Evolutionary conservation across 495 filamentous ascomycete species (phyloP).

Genomic region (Stereocaulon alpinum): DNA sequence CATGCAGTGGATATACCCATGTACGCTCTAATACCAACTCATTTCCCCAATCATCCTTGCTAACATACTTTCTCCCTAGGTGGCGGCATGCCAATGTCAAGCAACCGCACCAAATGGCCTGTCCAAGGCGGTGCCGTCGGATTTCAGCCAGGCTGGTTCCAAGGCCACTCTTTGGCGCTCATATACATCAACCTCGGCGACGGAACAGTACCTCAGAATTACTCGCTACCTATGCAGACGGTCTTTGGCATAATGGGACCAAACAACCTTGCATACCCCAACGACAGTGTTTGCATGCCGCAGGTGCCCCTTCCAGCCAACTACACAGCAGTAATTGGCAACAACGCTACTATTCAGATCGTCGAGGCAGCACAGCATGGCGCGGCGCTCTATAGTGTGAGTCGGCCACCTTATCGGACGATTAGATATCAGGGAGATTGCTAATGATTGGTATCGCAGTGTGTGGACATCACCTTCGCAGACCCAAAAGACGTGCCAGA

Average conservation of each 20-base stretch:
- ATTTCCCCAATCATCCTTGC: background rate
- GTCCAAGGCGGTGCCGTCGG: constrained; percentile 74
- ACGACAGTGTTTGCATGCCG: constrained; percentile 79
- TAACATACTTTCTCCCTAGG: constrained; percentile 39
- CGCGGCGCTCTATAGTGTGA: constrained; percentile 81
- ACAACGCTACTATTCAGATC: constrained; percentile 90
- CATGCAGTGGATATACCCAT: constrained; percentile 98
- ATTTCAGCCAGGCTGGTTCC: constrained; percentile 92
- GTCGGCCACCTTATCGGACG: constrained; percentile 25
- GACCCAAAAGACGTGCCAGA: constrained; percentile 59
- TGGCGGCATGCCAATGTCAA: constrained; percentile 68
- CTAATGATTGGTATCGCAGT: constrained; percentile 34
- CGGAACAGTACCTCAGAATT: constrained; percentile 74
- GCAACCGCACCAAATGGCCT: constrained; percentile 88
- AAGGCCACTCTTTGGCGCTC: constrained; percentile 72
- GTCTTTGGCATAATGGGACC: constrained; percentile 85
- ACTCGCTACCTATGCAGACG: constrained; percentile 73
- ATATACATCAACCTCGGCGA: constrained; percentile 93
- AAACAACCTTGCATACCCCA: constrained; percentile 63
- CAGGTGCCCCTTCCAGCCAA: constrained; percentile 79
- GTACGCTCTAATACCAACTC: constrained; percentile 42
- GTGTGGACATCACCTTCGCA: constrained; percentile 80
- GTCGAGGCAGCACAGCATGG: constrained; percentile 86
- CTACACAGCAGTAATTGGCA: constrained; percentile 60
- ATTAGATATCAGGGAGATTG: background rate